A percentile compares a stretch with the other conserved stretches of the same genome.
Evolutionary conservation across 176 grass and related monocot species (phyloP).

Genomic region (Melocanna baccifera): DNA sequence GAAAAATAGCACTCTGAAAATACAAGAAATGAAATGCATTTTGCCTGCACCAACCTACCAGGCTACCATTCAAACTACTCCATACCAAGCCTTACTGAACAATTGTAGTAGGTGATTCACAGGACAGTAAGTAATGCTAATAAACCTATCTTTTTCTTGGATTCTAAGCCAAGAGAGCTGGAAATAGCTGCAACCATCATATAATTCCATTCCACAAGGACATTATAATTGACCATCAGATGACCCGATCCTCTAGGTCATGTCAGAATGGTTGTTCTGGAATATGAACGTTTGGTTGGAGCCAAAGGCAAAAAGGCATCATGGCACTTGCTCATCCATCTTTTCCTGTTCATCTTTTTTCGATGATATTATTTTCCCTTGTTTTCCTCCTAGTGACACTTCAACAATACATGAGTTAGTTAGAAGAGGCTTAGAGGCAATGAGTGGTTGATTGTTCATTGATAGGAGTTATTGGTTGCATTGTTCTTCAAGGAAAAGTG

Average conservation of each 20-base stretch:
- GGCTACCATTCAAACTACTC: background rate
- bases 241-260: slow-evolving; percentile 6
- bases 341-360: background rate
- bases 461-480: background rate
- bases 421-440: background rate
- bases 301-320: background rate
- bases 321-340: background rate
- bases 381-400: background rate
- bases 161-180: slow-evolving; percentile 45
- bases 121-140: background rate
- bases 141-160: slow-evolving; percentile 9
- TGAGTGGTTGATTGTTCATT: background rate
- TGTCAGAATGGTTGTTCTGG: slow-evolving; percentile 23
- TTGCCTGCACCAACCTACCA: background rate
- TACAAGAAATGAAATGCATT: background rate
- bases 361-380: background rate
- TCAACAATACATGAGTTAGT: background rate
- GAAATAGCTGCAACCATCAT: slow-evolving; percentile 28
- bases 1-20: no score
- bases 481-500: background rate
- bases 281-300: slow-evolving; percentile 19
- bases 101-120: slow-evolving; percentile 29
- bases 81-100: background rate
- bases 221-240: slow-evolving; percentile 24
- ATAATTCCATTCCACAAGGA: slow-evolving; percentile 21